Base-by-base conservation (phyloP, 2,329 filamentous ascomycete species). In the Trichoderma asperellum region DNA sequence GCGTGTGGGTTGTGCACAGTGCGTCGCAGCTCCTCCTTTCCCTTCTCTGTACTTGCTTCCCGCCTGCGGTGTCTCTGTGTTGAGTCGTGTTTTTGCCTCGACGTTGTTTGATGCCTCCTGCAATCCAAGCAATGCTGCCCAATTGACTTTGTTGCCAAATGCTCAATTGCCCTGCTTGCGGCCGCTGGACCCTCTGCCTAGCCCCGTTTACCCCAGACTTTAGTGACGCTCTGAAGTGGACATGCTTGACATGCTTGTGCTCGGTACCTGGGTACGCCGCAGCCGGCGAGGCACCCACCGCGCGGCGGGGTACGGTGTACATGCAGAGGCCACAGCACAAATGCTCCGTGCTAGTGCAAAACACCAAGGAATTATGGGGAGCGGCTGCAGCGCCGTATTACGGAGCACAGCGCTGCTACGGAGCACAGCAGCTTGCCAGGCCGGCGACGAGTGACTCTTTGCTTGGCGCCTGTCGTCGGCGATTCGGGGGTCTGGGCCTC, bases 271-370 rank as follows among this genome's bases (percentile, higher is more conserved):
- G 67, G 69, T 73, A 70, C 70, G 59, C 62, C 69, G 62, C 68
- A 68, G 58, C 43, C 69, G 67, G 69, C 62, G 62, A 56, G 66
- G 57, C 69, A 58, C 40, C 56, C 32, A 57, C 66, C 57, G 57
- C 52, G 70, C 69, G 72, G 74, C 73, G 74, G 74, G 73, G 74
- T 73, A 71, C 70, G 73, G 71, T 70, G 74, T 74, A 75, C 72
- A 68, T 66, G 63, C 52, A 43, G 40, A 56, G 12, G 47, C 32
- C 32, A 27, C 12, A 29, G 21, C 32, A 27, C 12, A 29, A 32
- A 35, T 52, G 59, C 47, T 63, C 47, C 52, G 62, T 43, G 27
- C 52, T 47, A 14, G 24, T 18, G 62, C 52, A 47, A 7, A 37
- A 29, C 18, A 29, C n/a, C 34, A 37, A 21, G 8, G 40, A 43